These are phyloP conservation scores for Marasmius sp. DNA, from an alignment of 1,284 basidiomycete species.

Conservation along the genomic window DNA sequence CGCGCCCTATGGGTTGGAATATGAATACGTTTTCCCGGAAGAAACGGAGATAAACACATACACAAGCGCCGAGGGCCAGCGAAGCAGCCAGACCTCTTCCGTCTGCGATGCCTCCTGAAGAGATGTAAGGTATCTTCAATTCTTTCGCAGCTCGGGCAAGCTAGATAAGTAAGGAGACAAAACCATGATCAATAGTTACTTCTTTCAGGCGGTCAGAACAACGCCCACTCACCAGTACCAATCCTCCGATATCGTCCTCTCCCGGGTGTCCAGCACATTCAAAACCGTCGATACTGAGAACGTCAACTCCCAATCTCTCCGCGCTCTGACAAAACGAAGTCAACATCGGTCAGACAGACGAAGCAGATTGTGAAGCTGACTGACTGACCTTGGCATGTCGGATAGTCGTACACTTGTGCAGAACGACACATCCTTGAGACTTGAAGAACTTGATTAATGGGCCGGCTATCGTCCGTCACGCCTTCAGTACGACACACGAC, in stretches of 20 bases:
- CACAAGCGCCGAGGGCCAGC: constrained; percentile 80
- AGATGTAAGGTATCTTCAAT: constrained; percentile 83
- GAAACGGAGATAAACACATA: constrained; percentile 36
- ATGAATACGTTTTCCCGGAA: not conserved
- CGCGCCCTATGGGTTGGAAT: constrained; percentile 51
- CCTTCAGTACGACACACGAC: not conserved
- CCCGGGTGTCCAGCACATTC: constrained; percentile 95
- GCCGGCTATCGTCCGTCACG: constrained; percentile 48
- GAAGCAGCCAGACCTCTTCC: constrained; percentile 81
- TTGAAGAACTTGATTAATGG: constrained; percentile 84
- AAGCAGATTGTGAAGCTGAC: not conserved
- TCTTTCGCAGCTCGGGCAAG: constrained; percentile 88
- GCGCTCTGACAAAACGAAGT: constrained; percentile 51
- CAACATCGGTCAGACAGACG: constrained; percentile 1
- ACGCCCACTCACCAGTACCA: constrained; percentile 69
- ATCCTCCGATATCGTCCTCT: constrained; percentile 90
- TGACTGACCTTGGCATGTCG: constrained; percentile 74
- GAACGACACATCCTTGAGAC: constrained; percentile 71
- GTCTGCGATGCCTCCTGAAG: constrained; percentile 87
- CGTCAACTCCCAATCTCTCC: constrained; percentile 78
- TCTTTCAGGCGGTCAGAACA: not conserved
- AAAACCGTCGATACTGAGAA: constrained; percentile 87
- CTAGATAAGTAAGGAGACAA: constrained; percentile 32
- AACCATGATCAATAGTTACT: not conserved
- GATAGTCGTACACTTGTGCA: constrained; percentile 92